These are phyloP conservation scores for Cyclotella kingstonii DNA, from an alignment of 108 stramenopile genomes.

Conservation along the genomic window DNA sequence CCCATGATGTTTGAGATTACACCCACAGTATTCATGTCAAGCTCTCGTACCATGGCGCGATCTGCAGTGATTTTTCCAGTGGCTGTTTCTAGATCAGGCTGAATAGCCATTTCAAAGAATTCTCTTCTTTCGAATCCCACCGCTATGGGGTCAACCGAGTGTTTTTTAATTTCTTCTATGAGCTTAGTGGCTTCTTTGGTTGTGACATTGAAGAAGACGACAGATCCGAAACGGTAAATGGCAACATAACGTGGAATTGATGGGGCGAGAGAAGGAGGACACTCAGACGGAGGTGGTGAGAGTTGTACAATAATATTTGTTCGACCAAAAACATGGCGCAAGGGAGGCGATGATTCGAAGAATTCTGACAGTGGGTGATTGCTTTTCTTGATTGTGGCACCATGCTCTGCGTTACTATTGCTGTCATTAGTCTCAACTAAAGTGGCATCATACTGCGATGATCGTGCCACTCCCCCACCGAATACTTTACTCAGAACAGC, in stretches of 20 bases:
- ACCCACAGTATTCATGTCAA: slow-evolving; percentile 89
- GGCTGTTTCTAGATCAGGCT: slow-evolving; percentile 51
- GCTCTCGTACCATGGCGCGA: slow-evolving; percentile 73
- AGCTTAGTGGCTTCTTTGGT: slow-evolving; percentile 56
- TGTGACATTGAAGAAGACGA: slow-evolving; percentile 87
- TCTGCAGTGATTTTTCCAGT: slow-evolving; percentile 70
- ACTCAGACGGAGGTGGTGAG: slow-evolving; percentile 38
- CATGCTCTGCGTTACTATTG: background rate
- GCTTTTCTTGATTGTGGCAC: slow-evolving; percentile 7
- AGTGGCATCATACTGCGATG: slow-evolving; percentile 31
- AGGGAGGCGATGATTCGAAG: slow-evolving; percentile 43
- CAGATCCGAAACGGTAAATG: slow-evolving; percentile 88
- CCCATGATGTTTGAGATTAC: slow-evolving; percentile 90
- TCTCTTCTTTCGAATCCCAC: slow-evolving; percentile 83
- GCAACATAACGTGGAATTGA: slow-evolving; percentile 69
- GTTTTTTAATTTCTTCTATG: slow-evolving; percentile 65
- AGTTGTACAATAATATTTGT: slow-evolving; percentile 63
- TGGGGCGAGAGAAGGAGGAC: slow-evolving; percentile 31
- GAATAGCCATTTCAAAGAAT: slow-evolving; percentile 78
- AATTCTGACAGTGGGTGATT: slow-evolving; percentile 44
- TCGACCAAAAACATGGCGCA: slow-evolving; percentile 66
- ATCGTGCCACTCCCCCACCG: slow-evolving; percentile 44
- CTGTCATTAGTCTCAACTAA: background rate
- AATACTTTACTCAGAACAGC: slow-evolving; percentile 67
- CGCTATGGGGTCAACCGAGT: slow-evolving; percentile 55